These are phyloP conservation scores for Pyrenophora seminiperda DNA, from an alignment of 2,329 filamentous ascomycete species.

Conservation along the genomic window DNA sequence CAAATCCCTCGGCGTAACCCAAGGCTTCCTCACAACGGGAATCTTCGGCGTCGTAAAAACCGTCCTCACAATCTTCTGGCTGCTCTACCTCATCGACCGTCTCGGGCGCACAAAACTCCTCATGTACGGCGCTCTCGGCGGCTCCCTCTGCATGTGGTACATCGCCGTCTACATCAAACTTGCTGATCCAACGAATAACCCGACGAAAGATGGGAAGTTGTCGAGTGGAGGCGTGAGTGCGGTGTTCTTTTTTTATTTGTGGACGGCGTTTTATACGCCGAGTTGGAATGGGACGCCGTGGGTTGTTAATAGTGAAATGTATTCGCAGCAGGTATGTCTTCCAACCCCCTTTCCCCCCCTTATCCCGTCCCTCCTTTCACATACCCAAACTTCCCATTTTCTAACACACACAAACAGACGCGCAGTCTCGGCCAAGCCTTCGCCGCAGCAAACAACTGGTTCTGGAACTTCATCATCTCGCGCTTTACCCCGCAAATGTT, in stretches of 20 bases:
- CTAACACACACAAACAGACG: no score
- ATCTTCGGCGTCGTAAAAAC: slow-evolving; percentile 59
- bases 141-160: slow-evolving; percentile 67
- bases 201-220: slow-evolving; percentile 37
- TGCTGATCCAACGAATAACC: slow-evolving; percentile 49
- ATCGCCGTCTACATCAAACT: slow-evolving; percentile 66
- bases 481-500: slow-evolving; percentile 73
- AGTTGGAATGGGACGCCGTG: slow-evolving; percentile 76
- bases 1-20: slow-evolving; percentile 65
- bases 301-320: slow-evolving; percentile 77
- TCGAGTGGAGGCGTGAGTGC: slow-evolving; percentile 62
- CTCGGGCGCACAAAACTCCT: slow-evolving; percentile 67
- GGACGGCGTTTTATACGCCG: slow-evolving; percentile 73
- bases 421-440: slow-evolving; percentile 63
- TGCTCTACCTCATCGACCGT: slow-evolving; percentile 70
- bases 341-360: no score
- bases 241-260: slow-evolving; percentile 75
- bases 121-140: slow-evolving; percentile 66
- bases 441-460: slow-evolving; percentile 67
- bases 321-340: slow-evolving; percentile 58
- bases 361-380: no score
- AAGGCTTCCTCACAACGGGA: slow-evolving; percentile 69
- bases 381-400: no score
- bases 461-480: slow-evolving; percentile 71
- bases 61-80: slow-evolving; percentile 68